A percentile compares a stretch with the other conserved stretches of the same genome.
phyloP scores from a whole-genome alignment of 108 stramenopile species.

The Fragilariopsis cylindrus region DNA sequence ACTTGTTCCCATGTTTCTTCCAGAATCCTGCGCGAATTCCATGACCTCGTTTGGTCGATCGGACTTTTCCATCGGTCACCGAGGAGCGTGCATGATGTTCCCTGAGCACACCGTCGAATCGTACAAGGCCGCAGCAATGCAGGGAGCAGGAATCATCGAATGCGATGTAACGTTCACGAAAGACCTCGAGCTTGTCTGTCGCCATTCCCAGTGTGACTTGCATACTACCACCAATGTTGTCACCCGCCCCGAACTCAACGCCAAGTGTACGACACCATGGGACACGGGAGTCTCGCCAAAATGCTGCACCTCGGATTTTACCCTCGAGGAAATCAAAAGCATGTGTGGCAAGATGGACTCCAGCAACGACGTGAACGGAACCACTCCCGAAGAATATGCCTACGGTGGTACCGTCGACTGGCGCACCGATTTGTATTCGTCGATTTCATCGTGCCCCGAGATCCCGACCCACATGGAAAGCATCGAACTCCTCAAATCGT shows the following conservation, averaged over 20 bases:
- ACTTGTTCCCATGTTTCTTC: neutral
- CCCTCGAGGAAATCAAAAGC: slow-evolving; percentile 65
- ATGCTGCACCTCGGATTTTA: slow-evolving; percentile 79
- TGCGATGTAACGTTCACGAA: slow-evolving; percentile 84
- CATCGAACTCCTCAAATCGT: slow-evolving; percentile 52
- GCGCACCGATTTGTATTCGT: slow-evolving; percentile 60
- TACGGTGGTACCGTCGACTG: slow-evolving; percentile 65
- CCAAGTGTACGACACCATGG: slow-evolving; percentile 68
- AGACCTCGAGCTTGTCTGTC: slow-evolving; percentile 64
- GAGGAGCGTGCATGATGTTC: slow-evolving; percentile 66
- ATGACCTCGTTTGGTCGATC: slow-evolving; percentile 33
- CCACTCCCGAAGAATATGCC: slow-evolving; percentile 48
- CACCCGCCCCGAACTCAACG: slow-evolving; percentile 55
- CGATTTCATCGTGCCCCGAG: slow-evolving; percentile 43
- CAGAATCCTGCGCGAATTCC: slow-evolving; percentile 47
- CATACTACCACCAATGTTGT: slow-evolving; percentile 76
- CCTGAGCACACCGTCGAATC: slow-evolving; percentile 61
- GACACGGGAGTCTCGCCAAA: slow-evolving; percentile 41
- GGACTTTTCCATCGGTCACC: slow-evolving; percentile 74
- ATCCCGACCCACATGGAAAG: slow-evolving; percentile 66
- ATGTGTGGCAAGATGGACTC: slow-evolving; percentile 82
- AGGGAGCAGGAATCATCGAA: slow-evolving; percentile 76
- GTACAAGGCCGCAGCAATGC: slow-evolving; percentile 49
- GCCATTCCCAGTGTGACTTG: slow-evolving; percentile 76
- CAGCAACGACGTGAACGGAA: slow-evolving; percentile 34